phyloP scores from a whole-genome alignment of 2,329 filamentous ascomycete species.

The Neobulgaria alba region DNA sequence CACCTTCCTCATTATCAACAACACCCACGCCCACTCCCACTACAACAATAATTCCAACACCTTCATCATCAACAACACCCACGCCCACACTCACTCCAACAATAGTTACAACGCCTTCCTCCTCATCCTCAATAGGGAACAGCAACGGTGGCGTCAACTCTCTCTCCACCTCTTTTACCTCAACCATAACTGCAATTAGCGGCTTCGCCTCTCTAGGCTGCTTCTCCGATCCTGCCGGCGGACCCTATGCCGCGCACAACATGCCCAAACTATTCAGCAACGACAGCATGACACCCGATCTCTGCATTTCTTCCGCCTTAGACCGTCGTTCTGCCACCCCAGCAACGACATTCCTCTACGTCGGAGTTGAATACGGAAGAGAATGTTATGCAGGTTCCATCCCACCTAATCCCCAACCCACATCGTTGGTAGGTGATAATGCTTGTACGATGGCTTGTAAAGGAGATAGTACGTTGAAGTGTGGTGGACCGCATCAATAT shows the following conservation, averaged over 20 bases:
- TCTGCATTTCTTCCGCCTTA: slow-evolving; percentile 29
- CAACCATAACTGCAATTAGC: slow-evolving; percentile 13
- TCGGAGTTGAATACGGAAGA: slow-evolving; percentile 29
- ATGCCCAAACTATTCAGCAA: slow-evolving; percentile 28
- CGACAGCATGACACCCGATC: slow-evolving; percentile 29
- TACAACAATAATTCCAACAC: too few relatives aligned
- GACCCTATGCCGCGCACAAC: slow-evolving; percentile 22
- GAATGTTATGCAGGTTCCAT: slow-evolving; percentile 29
- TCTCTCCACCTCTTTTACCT: too few relatives aligned
- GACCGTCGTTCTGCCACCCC: slow-evolving; percentile 23
- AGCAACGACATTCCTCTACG: slow-evolving; percentile 24
- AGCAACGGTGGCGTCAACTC: too few relatives aligned
- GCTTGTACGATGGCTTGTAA: slow-evolving; percentile 29
- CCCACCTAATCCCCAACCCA: slow-evolving; percentile 16
- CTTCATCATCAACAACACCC: background rate
- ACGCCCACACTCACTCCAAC: too few relatives aligned
- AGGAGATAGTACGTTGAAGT: slow-evolving; percentile 22
- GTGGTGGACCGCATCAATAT: slow-evolving; percentile 30
- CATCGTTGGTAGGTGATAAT: slow-evolving; percentile 23
- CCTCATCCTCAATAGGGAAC: too few relatives aligned
- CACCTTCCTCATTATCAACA: background rate
- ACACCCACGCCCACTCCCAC: slow-evolving; percentile 5
- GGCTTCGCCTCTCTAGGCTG: slow-evolving; percentile 28
- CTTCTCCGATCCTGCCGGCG: slow-evolving; percentile 21
- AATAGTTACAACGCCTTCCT: too few relatives aligned